phyloP scores from a whole-genome alignment of 306 rosid species.

The Prinsepia uniflora region DNA sequence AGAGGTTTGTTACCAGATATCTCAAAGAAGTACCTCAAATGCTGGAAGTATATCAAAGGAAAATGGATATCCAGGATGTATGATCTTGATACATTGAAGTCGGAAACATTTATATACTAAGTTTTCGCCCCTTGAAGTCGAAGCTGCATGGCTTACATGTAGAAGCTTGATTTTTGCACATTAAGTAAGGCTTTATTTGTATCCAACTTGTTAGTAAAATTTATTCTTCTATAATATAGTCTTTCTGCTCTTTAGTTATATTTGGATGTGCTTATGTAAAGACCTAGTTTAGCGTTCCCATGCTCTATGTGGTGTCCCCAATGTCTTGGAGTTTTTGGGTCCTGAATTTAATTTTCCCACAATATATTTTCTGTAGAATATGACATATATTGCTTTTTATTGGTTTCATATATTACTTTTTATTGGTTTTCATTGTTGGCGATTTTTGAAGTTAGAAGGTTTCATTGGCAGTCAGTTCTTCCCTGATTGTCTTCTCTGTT shows the following conservation, averaged over 20 bases:
- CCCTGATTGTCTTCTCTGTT: no score
- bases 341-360: neutral
- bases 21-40: slow-evolving; percentile 7
- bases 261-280: no score
- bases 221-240: no score
- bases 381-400: neutral
- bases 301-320: neutral
- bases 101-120: neutral
- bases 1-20: slow-evolving; percentile 20
- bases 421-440: neutral
- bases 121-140: neutral
- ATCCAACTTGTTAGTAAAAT: neutral
- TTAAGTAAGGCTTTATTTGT: neutral
- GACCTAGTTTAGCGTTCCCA: neutral
- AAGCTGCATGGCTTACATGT: neutral
- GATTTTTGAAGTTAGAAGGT: neutral
- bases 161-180: neutral
- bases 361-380: neutral
- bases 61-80: slow-evolving; percentile 1
- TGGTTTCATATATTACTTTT: neutral
- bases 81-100: neutral
- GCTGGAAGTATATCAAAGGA: slow-evolving; percentile 21
- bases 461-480: neutral
- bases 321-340: neutral
- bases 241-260: no score